phyloP scores from a whole-genome alignment of 2,329 filamentous ascomycete species.

The Rugonectria rugulosa region DNA sequence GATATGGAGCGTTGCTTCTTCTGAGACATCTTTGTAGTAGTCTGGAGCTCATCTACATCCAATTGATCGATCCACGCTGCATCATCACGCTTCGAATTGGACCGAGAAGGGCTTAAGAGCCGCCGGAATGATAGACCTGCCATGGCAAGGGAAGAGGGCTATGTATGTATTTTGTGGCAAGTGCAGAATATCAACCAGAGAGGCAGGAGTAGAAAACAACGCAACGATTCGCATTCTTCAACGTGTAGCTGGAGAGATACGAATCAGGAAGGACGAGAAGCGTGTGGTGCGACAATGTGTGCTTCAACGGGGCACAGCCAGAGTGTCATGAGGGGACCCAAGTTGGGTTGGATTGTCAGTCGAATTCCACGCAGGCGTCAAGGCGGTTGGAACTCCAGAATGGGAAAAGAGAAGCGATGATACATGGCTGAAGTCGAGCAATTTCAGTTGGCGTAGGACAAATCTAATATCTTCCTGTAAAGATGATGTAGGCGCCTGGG shows the following conservation, averaged over 20 bases:
- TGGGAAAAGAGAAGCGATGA: slow-evolving; percentile 26
- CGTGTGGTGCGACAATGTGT: slow-evolving; percentile 10
- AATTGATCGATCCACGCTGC: slow-evolving; percentile 24
- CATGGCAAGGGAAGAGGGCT: slow-evolving; percentile 28
- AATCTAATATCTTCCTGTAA: slow-evolving; percentile 26
- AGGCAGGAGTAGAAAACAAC: slow-evolving; percentile 9
- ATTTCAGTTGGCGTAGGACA: slow-evolving; percentile 15
- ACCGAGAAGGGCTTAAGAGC: slow-evolving; percentile 30
- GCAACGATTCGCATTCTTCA: slow-evolving; percentile 28
- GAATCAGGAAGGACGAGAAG: slow-evolving; percentile 6
- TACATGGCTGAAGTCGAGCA: slow-evolving; percentile 3
- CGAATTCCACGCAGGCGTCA: slow-evolving; percentile 27
- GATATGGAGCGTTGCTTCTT: slow-evolving; percentile 30
- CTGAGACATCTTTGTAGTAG: slow-evolving; percentile 24
- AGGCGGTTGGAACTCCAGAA: slow-evolving; percentile 20
- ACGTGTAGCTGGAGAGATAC: background rate
- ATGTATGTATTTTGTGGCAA: slow-evolving; percentile 19
- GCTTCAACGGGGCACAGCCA: slow-evolving; percentile 31
- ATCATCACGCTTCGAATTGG: slow-evolving; percentile 22
- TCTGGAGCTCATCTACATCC: slow-evolving; percentile 31
- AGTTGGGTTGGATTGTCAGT: slow-evolving; percentile 24
- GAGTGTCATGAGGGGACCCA: background rate
- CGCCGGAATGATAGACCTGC: slow-evolving; percentile 34
- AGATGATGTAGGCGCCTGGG: slow-evolving; percentile 24
- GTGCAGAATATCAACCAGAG: slow-evolving; percentile 16